Conservation (phyloP, 371 early-diverging fungal genomes). For the Syncephalastrum sp. region DNA sequence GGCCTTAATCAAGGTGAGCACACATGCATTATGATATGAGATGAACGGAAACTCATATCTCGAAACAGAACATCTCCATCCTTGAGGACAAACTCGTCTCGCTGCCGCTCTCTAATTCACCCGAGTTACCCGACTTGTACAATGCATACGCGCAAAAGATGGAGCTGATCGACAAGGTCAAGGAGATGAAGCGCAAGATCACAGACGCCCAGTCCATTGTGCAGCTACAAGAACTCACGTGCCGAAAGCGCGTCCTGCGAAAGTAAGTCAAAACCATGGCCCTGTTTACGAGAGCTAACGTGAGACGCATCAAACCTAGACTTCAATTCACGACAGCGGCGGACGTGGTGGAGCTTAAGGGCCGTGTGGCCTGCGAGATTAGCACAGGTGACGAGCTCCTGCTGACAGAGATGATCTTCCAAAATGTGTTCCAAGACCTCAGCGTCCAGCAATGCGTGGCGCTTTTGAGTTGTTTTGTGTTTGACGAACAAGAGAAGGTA, state of each 20-base stretch:
- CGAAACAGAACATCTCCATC: slow-evolving; percentile 60
- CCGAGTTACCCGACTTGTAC: slow-evolving; percentile 61
- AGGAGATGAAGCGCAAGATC: slow-evolving; percentile 68
- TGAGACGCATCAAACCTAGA: slow-evolving; percentile 30
- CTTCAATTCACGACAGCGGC: slow-evolving; percentile 79
- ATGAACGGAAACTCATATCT: neutral
- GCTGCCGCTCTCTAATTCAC: slow-evolving; percentile 57
- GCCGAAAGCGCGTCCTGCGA: slow-evolving; percentile 87
- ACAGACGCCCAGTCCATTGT: slow-evolving; percentile 78
- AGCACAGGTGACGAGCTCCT: slow-evolving; percentile 97
- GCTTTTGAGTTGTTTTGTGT: slow-evolving; percentile 94
- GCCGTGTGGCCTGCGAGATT: slow-evolving; percentile 99
- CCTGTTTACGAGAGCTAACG: neutral
- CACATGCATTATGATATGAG: neutral
- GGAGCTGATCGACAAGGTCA: slow-evolving; percentile 52
- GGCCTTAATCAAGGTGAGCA: slow-evolving; percentile 59
- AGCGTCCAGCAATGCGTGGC: slow-evolving; percentile 89
- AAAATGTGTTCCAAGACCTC: slow-evolving; percentile 96
- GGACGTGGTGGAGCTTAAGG: slow-evolving; percentile 95
- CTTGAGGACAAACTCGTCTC: slow-evolving; percentile 65
- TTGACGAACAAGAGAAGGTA: slow-evolving; percentile 74
- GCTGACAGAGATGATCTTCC: slow-evolving; percentile 99
- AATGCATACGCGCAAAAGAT: slow-evolving; percentile 69
- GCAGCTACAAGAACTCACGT: slow-evolving; percentile 92
- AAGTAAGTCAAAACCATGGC: slow-evolving; percentile 22